Conservation (phyloP, 2,329 filamentous ascomycete species). For the Parastagonospora avenae region DNA sequence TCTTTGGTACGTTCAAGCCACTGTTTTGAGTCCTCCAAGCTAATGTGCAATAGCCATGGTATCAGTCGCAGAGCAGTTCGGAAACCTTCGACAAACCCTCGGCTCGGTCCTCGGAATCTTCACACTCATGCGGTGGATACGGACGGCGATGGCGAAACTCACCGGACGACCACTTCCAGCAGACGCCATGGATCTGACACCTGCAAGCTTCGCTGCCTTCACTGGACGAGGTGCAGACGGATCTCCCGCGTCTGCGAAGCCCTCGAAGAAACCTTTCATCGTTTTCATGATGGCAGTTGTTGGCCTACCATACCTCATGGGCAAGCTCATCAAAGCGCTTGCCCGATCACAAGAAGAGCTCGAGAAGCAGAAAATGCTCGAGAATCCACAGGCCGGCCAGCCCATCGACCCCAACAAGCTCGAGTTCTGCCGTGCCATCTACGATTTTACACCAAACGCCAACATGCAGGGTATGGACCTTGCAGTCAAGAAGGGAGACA, state of each 20-base stretch:
- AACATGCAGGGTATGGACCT: constrained; percentile 78
- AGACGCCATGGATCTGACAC: constrained; percentile 84
- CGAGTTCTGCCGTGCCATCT: constrained; percentile 93
- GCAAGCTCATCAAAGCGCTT: constrained; percentile 87
- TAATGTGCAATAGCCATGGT: constrained; percentile 74
- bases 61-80: constrained; percentile 95
- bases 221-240: constrained; percentile 74
- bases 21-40: background rate
- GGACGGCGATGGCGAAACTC: constrained; percentile 87
- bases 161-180: constrained; percentile 90
- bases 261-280: constrained; percentile 92
- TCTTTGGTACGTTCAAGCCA: constrained; percentile 74
- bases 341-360: constrained; percentile 86
- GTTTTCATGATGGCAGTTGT: constrained; percentile 96
- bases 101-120: constrained; percentile 95
- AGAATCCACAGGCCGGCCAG: constrained; percentile 52
- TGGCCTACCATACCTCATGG: constrained; percentile 94
- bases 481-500: constrained; percentile 89
- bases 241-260: constrained; percentile 67
- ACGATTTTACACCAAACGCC: constrained; percentile 87
- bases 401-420: constrained; percentile 85
- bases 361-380: constrained; percentile 64
- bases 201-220: constrained; percentile 88
- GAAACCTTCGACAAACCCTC: constrained; percentile 88
- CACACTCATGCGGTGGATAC: constrained; percentile 92